Evolutionary conservation across 805 yeast genomes (phyloP), one percentile per base, ranked within the genome.

Genomic region (Starmerella powellii): DNA sequence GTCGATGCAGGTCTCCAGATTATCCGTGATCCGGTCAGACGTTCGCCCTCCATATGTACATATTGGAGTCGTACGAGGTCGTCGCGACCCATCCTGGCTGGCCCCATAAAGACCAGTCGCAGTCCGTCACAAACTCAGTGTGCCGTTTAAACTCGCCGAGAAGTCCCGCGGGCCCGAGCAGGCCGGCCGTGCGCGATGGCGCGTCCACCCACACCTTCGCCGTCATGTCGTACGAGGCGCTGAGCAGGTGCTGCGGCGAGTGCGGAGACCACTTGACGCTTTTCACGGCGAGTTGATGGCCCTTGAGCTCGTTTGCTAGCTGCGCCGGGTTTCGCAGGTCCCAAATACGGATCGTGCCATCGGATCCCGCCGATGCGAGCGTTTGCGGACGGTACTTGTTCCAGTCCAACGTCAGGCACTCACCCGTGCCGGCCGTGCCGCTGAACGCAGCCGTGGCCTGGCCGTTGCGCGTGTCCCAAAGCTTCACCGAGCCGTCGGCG

Each of bases 31-130:
- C n/a, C n/a, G n/a, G n/a, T n/a, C n/a, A 27, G n/a, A 13, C 15
- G 6, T 8, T 27, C 3, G 47, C 51, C 52, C 81, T 86, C 94
- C 94, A 91, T 6, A 91, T 72, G 57, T 80, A 79, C 6, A 86
- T 78, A 80, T 84, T 85, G 56, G 88, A 94, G 64, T 88, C 98
- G 95, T 95, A 88, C 2, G 95, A 95, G 0, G 87, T 79, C 13
- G 95, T 78, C 8, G 91, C 94, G 15, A 80, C 86, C 86, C 91
- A 87, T 1, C 96, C 96, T 1, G 91, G 93, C 52, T 77, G 78
- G 2, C 97, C 98, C 96, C 96, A 88, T 39, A 91, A 62, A 50
- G 94, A 80, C 82, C 95, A 91, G 64, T 91, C 97, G 49, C 87
- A 80, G 15, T 93, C 96, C 52, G 82, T 74, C 1, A 81, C 95